phyloP scores from a whole-genome alignment of 164 flowering plant species.

The Dillenia turbinata region DNA sequence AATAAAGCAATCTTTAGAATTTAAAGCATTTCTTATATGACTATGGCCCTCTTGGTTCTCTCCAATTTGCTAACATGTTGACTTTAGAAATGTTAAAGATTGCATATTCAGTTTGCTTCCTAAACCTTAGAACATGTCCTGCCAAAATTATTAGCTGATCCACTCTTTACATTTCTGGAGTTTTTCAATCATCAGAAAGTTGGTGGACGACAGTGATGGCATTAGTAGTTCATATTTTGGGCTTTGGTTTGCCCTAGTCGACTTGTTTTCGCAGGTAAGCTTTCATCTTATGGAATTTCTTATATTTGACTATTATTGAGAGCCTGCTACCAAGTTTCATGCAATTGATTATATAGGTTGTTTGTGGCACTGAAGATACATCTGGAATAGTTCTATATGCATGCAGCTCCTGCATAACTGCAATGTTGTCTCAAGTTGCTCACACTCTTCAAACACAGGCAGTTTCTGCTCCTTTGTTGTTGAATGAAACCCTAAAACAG shows the following conservation, averaged over 20 bases:
- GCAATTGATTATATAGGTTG: slow-evolving; percentile 41
- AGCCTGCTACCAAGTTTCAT: slow-evolving; percentile 9
- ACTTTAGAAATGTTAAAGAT: too few species aligned
- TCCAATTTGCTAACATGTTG: background rate
- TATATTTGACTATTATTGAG: background rate
- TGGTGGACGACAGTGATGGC: slow-evolving; percentile 46
- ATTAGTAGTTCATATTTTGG: slow-evolving; percentile 43
- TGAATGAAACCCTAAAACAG: slow-evolving; percentile 37
- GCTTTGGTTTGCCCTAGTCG: slow-evolving; percentile 69
- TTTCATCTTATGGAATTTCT: slow-evolving; percentile 4
- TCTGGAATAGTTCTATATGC: slow-evolving; percentile 66
- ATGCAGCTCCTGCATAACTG: slow-evolving; percentile 63
- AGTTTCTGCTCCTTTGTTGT: slow-evolving; percentile 23
- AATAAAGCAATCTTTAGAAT: too few species aligned
- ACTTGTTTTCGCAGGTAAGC: slow-evolving; percentile 67
- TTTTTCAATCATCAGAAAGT: slow-evolving; percentile 50
- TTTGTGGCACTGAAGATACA: slow-evolving; percentile 43
- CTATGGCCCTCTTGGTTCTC: too few species aligned
- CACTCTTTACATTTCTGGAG: slow-evolving; percentile 42
- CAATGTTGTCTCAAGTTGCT: slow-evolving; percentile 48
- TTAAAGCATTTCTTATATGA: too few species aligned
- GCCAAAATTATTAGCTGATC: too few species aligned
- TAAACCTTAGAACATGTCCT: too few species aligned
- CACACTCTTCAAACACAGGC: slow-evolving; percentile 43
- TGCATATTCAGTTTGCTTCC: too few species aligned